Percentiles rank a stretch among this genome's conserved stretches.
These are phyloP conservation scores for Camellia granthamiana DNA, from an alignment of 148 eudicot genomes.

Conservation along the genomic window DNA sequence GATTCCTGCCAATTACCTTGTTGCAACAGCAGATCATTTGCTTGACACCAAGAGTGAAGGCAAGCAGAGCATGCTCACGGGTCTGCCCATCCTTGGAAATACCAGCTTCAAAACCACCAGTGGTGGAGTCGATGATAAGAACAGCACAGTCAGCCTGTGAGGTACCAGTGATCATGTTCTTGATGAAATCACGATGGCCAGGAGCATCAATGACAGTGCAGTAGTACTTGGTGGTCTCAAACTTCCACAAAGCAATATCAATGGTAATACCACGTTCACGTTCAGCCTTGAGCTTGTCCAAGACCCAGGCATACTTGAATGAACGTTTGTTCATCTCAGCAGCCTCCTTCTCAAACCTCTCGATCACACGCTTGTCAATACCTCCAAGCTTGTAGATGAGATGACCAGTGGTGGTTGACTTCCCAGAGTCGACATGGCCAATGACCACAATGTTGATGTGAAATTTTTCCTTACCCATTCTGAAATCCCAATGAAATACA, in stretches of 20 bases:
- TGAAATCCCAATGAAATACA: neutral
- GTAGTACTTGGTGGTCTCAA: slow-evolving; percentile 47
- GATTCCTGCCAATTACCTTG: slow-evolving; percentile 27
- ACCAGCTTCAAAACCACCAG: slow-evolving; percentile 54
- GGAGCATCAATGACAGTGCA: slow-evolving; percentile 54
- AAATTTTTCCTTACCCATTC: slow-evolving; percentile 40
- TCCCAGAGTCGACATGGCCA: slow-evolving; percentile 54
- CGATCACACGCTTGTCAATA: slow-evolving; percentile 54
- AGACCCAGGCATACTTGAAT: slow-evolving; percentile 51
- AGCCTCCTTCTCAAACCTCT: slow-evolving; percentile 49
- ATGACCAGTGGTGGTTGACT: slow-evolving; percentile 48
- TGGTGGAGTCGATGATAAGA: slow-evolving; percentile 46
- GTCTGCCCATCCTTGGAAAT: slow-evolving; percentile 52
- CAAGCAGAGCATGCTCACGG: slow-evolving; percentile 48
- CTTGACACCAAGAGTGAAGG: slow-evolving; percentile 43
- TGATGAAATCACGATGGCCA: slow-evolving; percentile 47
- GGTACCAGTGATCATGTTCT: slow-evolving; percentile 52
- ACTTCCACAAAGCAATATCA: slow-evolving; percentile 47
- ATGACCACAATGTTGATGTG: slow-evolving; percentile 48
- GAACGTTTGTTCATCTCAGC: slow-evolving; percentile 53
- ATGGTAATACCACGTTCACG: slow-evolving; percentile 51
- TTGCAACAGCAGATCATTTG: slow-evolving; percentile 49
- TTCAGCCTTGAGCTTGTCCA: slow-evolving; percentile 52
- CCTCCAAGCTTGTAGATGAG: slow-evolving; percentile 53
- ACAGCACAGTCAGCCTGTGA: slow-evolving; percentile 50